phyloP scores from a whole-genome alignment of 768 basidiomycete genomes.

The Suillus decipiens region DNA sequence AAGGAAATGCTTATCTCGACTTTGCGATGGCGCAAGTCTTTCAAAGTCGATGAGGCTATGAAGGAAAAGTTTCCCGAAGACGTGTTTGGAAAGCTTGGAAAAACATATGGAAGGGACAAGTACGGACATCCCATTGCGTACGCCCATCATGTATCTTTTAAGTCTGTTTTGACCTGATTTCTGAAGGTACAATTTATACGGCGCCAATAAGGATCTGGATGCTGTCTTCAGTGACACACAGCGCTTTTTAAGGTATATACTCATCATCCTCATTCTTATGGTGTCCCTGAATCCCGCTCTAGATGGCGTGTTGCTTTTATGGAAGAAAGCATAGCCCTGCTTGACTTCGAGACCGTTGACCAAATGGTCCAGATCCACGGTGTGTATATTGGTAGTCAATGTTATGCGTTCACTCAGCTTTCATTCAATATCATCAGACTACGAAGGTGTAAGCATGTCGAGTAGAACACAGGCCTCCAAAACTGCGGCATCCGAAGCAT shows the following conservation, averaged over 20 bases:
- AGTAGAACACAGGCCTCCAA: slow-evolving; percentile 76
- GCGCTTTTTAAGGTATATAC: slow-evolving; percentile 67
- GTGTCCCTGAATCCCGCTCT: slow-evolving; percentile 14
- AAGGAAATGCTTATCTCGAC: slow-evolving; percentile 68
- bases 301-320: slow-evolving; percentile 83
- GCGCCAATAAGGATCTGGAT: slow-evolving; percentile 63
- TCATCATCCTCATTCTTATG: neutral
- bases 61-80: slow-evolving; percentile 64
- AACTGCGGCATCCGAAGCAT: slow-evolving; percentile 72
- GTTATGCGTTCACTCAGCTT: neutral
- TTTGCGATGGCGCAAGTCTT: slow-evolving; percentile 69
- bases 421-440: slow-evolving; percentile 47
- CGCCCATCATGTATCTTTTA: slow-evolving; percentile 24
- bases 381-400: slow-evolving; percentile 21
- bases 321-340: slow-evolving; percentile 60
- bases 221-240: slow-evolving; percentile 77
- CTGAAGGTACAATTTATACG: slow-evolving; percentile 77
- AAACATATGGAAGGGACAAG: slow-evolving; percentile 70
- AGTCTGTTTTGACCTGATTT: slow-evolving; percentile 3
- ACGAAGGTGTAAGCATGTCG: slow-evolving; percentile 67
- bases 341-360: slow-evolving; percentile 76
- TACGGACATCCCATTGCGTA: slow-evolving; percentile 69
- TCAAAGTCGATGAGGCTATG: slow-evolving; percentile 59
- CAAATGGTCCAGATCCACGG: slow-evolving; percentile 77
- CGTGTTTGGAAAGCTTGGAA: slow-evolving; percentile 63